These are phyloP conservation scores for Uronychia binucleata DNA, from an alignment of 73 alveolate species.

Conservation along the genomic window DNA sequence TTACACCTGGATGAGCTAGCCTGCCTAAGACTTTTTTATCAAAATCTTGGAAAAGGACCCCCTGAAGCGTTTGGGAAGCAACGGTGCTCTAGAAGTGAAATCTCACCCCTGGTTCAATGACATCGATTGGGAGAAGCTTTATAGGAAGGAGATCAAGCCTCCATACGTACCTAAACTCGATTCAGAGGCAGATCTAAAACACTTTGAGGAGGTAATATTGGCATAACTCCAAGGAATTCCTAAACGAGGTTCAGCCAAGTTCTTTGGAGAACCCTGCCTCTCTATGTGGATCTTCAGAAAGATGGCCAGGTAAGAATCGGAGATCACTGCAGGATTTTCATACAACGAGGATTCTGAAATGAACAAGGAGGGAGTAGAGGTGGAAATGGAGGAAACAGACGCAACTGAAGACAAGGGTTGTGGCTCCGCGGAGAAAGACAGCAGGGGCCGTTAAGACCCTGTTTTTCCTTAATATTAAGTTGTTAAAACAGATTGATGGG, in stretches of 20 bases:
- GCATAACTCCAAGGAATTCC: neutral
- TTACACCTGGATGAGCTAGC: slow-evolving; percentile 60
- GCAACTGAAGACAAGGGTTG: neutral
- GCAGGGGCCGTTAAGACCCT: neutral
- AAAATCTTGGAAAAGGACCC: slow-evolving; percentile 65
- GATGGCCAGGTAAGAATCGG: neutral
- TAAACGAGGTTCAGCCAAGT: neutral
- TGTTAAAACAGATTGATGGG: neutral
- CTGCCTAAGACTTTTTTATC: slow-evolving; percentile 54
- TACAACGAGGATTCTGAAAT: neutral
- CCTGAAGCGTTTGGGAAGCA: slow-evolving; percentile 51
- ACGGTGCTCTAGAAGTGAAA: slow-evolving; percentile 60
- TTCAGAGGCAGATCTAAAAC: neutral
- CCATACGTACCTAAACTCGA: slow-evolving; percentile 42
- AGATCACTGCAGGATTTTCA: neutral
- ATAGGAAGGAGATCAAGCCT: slow-evolving; percentile 70
- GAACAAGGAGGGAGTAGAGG: neutral
- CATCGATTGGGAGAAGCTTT: slow-evolving; percentile 34
- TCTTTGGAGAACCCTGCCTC: neutral
- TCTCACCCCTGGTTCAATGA: slow-evolving; percentile 64
- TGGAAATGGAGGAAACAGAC: neutral
- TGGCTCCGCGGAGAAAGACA: neutral
- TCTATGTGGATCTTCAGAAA: neutral
- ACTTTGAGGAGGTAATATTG: neutral
- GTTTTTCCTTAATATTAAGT: neutral